A percentile compares a stretch with the other conserved stretches of the same genome.
phyloP scores from a whole-genome alignment of 805 yeast species.

The Wickerhamomyces pijperi region DNA sequence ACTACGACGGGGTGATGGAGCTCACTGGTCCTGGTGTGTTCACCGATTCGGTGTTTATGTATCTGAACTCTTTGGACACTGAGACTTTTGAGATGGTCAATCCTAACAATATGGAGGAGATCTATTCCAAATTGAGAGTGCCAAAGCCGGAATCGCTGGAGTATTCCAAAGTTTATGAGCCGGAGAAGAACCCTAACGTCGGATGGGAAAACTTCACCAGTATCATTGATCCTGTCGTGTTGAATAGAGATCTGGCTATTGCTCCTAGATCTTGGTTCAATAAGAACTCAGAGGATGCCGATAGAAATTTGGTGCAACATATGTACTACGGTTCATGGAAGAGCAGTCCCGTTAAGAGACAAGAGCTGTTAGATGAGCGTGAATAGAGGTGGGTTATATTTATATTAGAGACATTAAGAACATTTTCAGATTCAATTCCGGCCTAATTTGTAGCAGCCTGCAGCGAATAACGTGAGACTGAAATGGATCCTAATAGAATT shows the following conservation, averaged over 20 bases:
- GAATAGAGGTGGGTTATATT: too few relatives aligned
- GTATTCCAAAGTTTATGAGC: constrained; percentile 6
- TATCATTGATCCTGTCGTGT: constrained; percentile 9
- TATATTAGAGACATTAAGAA: too few relatives aligned
- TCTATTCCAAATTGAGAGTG: constrained; percentile 1
- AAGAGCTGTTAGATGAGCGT: too few relatives aligned
- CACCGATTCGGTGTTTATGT: constrained; percentile 25
- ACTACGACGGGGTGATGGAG: constrained; percentile 49
- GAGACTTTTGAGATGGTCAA: constrained; percentile 16
- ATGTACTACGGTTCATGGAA: constrained; percentile 11
- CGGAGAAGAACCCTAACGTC: constrained; percentile 1
- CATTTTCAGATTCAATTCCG: too few relatives aligned
- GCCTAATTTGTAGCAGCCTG: too few relatives aligned
- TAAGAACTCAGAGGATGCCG: constrained; percentile 5
- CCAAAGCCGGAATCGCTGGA: constrained; percentile 6
- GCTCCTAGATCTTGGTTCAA: constrained; percentile 11
- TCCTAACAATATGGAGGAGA: constrained; percentile 7
- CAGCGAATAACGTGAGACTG: too few relatives aligned
- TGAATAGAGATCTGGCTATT: constrained; percentile 9
- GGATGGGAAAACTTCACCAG: constrained; percentile 16
- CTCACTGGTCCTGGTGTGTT: constrained; percentile 46
- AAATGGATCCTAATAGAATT: too few relatives aligned
- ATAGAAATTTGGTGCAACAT: constrained; percentile 9
- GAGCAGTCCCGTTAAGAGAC: not conserved
- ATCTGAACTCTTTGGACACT: constrained; percentile 26